phyloP scores from a whole-genome alignment of 2,329 filamentous ascomycete species.

The Diaporthe sp. region DNA sequence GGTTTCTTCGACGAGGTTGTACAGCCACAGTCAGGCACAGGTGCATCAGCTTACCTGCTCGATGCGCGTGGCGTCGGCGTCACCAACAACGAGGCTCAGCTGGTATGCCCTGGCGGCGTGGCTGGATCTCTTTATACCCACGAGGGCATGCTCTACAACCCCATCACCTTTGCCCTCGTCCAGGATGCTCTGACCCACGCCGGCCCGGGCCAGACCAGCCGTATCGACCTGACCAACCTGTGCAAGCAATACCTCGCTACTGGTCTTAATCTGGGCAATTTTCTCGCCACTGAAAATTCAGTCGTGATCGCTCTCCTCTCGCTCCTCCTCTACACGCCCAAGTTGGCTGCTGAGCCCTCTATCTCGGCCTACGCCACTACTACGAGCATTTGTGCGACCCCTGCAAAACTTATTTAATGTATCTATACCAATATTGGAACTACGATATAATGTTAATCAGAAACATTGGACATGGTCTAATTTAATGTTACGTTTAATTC shows the following conservation, averaged over 20 bases:
- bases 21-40: slow-evolving; percentile 60
- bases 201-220: slow-evolving; percentile 8
- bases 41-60: slow-evolving; percentile 61
- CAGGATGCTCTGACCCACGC: slow-evolving; percentile 63
- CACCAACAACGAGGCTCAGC: slow-evolving; percentile 64
- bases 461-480: too few species aligned
- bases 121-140: slow-evolving; percentile 63
- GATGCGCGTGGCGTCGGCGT: slow-evolving; percentile 60
- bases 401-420: background rate
- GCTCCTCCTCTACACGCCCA: background rate
- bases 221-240: slow-evolving; percentile 8
- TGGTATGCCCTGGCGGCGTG: slow-evolving; percentile 58
- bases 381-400: background rate
- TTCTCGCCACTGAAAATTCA: slow-evolving; percentile 11
- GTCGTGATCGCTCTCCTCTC: background rate
- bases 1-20: slow-evolving; percentile 64
- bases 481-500: too few species aligned
- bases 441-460: too few species aligned
- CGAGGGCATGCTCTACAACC: slow-evolving; percentile 64
- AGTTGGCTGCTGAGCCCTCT: background rate
- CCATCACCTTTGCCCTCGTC: slow-evolving; percentile 58
- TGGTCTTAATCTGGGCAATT: slow-evolving; percentile 11
- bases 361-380: background rate
- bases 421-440: too few species aligned
- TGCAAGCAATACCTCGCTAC: slow-evolving; percentile 32